Evolutionary conservation across 306 rosid species (phyloP), one percentile per base, ranked within the genome.

Genomic region (Cucurbita moschata): DNA sequence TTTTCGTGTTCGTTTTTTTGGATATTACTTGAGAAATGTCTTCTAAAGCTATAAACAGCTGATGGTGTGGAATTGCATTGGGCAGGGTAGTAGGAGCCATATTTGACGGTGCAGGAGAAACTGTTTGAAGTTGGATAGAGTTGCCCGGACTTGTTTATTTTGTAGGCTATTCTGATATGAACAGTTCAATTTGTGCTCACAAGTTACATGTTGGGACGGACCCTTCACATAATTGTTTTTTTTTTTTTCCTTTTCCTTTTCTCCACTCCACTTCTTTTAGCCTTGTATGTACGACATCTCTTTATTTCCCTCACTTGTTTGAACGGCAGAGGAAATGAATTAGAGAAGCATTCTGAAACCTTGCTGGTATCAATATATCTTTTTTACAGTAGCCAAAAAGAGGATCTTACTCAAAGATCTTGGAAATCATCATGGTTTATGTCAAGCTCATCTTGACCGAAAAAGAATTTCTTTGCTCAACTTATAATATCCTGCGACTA

Each of bases 321-420:
- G 79, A 73, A 78, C 69, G 16, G 39, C 76, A 4, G 72, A 73
- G 76, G 75, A 76, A 77, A 75, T 78, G 88, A 78, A 75, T 79
- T 68, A 60, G 80, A 64, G 61, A 59, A 69, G 57, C 42, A 49
- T 51, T 74, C 46, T 51, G 58, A 70, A 50, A 50, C 60, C 49
- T 68, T 8, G 53, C 72, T 11, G 23, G 16, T 64, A 40, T 18
- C 30, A 5, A n/a, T 65, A 40, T 67, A 68, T 47, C 21, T 23
- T 65, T 30, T 46, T 23, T 5, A 23, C 39, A 46, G 42, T 68
- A 21, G 6, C 39, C 39, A 66, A 19, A 65, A 4, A 18, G 53
- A 11, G n/a, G 1, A 3, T 21, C 40, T 8, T 15, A 8, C 2
- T 52, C 56, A 0, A 46, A 49, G 53, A 12, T 12, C n/a, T 49